A percentile compares a stretch with the other conserved stretches of the same genome.
Conservation (phyloP, 2,329 filamentous ascomycete species). For the Dactylellina sp. region DNA sequence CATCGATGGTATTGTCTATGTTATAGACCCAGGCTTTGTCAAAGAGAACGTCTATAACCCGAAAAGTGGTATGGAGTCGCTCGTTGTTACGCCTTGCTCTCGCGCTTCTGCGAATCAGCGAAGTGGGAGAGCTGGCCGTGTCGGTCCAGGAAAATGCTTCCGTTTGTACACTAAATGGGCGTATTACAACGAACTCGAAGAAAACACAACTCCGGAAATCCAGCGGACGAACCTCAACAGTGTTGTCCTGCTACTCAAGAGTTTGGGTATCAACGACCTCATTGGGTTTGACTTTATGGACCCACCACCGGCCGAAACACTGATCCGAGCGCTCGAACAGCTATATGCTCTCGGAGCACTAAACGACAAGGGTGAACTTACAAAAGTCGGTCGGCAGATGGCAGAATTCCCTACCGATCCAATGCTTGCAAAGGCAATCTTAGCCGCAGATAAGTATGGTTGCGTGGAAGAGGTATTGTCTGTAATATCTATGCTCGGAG, state of each 20-base stretch:
- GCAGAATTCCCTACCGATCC: conserved; percentile 93
- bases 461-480: conserved; percentile 93
- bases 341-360: conserved; percentile 90
- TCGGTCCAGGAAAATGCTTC: conserved; percentile 92
- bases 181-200: conserved; percentile 93
- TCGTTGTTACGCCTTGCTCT: conserved; percentile 91
- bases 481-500: conserved; percentile 93
- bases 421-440: conserved; percentile 87
- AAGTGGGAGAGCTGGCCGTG: conserved; percentile 90
- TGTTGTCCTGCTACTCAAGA: conserved; percentile 86
- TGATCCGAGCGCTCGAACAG: conserved; percentile 89
- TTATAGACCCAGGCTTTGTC: conserved; percentile 93
- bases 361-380: conserved; percentile 88
- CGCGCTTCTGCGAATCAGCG: conserved; percentile 92
- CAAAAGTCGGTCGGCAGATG: conserved; percentile 92
- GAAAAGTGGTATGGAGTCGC: conserved; percentile 88
- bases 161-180: conserved; percentile 92
- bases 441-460: conserved; percentile 88
- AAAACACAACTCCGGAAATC: conserved; percentile 91
- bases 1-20: conserved; percentile 94
- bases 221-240: conserved; percentile 87
- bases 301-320: conserved; percentile 85
- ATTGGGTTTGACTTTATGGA: conserved; percentile 98
- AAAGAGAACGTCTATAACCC: conserved; percentile 97
- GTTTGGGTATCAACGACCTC: conserved; percentile 89